Percentiles rank a stretch among this genome's conserved stretches.
Conservation (phyloP, 2,329 filamentous ascomycete species). For the Fusarium tjaetaba region DNA sequence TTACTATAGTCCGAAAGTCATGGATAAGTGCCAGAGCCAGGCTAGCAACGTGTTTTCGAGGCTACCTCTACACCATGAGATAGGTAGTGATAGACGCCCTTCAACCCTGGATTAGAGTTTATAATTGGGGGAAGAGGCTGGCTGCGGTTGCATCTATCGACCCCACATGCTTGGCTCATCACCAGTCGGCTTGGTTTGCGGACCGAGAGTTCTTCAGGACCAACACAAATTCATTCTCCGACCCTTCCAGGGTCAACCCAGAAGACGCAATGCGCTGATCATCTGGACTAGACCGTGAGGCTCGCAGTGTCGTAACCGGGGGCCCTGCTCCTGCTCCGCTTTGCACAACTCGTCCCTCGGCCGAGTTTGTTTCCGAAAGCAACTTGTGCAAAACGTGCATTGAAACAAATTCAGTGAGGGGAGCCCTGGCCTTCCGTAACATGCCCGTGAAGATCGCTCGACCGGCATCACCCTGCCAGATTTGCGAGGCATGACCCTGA, state of each 20-base stretch:
- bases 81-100: slow-evolving; percentile 19
- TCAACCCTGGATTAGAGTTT: slow-evolving; percentile 34
- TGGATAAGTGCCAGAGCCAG: slow-evolving; percentile 13
- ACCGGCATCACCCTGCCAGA: slow-evolving; percentile 27
- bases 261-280: slow-evolving; percentile 25
- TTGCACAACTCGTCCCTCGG: slow-evolving; percentile 10
- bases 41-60: neutral
- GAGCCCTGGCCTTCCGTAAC: slow-evolving; percentile 2
- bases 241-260: slow-evolving; percentile 29
- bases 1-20: slow-evolving; percentile 3
- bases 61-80: slow-evolving; percentile 21
- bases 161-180: slow-evolving; percentile 17
- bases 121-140: slow-evolving; percentile 25
- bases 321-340: slow-evolving; percentile 5
- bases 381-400: slow-evolving; percentile 10
- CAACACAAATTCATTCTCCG: slow-evolving; percentile 27
- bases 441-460: slow-evolving; percentile 30
- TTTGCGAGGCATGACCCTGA: slow-evolving; percentile 29
- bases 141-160: slow-evolving; percentile 23
- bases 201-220: slow-evolving; percentile 19
- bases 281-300: slow-evolving; percentile 18
- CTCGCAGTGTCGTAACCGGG: slow-evolving; percentile 18
- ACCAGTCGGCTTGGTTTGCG: slow-evolving; percentile 32
- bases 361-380: slow-evolving; percentile 25
- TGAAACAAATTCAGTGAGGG: slow-evolving; percentile 23